Evolutionary conservation across 805 yeast species (phyloP).

Genomic region (Yamadazyma tumulicola): DNA sequence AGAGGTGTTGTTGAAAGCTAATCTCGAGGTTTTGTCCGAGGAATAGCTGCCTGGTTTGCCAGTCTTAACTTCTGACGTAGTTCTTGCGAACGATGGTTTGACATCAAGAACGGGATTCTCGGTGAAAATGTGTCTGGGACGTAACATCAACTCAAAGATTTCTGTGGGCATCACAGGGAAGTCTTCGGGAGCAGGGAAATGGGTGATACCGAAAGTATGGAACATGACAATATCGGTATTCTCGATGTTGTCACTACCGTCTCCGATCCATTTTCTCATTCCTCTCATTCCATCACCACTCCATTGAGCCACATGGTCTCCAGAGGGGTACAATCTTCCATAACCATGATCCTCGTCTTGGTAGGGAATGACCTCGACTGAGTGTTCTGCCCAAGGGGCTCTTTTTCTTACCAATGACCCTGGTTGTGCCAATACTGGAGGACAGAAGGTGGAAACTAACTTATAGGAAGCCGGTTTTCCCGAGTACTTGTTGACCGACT

Average conservation of each 20-base stretch:
- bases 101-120: conserved; percentile 78
- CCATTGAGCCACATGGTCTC: conserved; percentile 73
- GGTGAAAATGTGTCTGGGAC: conserved; percentile 76
- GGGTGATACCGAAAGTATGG: conserved; percentile 84
- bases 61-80: conserved; percentile 38
- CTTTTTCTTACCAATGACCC: conserved; percentile 75
- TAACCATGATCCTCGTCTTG: conserved; percentile 47
- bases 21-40: conserved; percentile 37
- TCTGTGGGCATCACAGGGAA: conserved; percentile 90
- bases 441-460: conserved; percentile 70
- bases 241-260: conserved; percentile 54
- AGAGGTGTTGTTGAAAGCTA: conserved; percentile 33
- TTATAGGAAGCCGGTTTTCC: conserved; percentile 75
- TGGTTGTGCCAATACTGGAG: conserved; percentile 68
- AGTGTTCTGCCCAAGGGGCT: conserved; percentile 75
- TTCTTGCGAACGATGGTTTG: conserved; percentile 53
- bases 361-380: conserved; percentile 69
- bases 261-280: conserved; percentile 67
- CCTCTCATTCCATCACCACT: conserved; percentile 66
- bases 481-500: conserved; percentile 60
- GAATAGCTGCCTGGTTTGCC: conserved; percentile 31
- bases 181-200: conserved; percentile 86
- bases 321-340: conserved; percentile 76
- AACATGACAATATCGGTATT: conserved; percentile 70
- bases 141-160: conserved; percentile 66